These are phyloP conservation scores for Apophysomyces variabilis DNA, from an alignment of 371 early-diverging fungal species.

Conservation along the genomic window DNA sequence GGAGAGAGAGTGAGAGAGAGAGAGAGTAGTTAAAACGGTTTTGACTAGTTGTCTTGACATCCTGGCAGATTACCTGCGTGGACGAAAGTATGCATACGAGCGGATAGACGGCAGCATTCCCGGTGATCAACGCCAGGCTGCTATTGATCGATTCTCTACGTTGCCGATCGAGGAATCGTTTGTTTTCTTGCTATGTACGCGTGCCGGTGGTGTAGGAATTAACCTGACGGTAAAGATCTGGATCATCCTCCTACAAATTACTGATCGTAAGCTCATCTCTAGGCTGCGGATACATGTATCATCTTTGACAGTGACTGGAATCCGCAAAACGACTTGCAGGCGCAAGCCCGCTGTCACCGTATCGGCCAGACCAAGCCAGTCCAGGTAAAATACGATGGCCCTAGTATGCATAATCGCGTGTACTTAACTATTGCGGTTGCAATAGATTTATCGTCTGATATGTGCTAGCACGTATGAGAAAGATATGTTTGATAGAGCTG, in stretches of 20 bases:
- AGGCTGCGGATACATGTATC: slow-evolving; percentile 92
- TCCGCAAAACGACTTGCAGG: slow-evolving; percentile 96
- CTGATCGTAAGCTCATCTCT: slow-evolving; percentile 24
- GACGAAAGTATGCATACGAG: slow-evolving; percentile 76
- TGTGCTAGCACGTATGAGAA: slow-evolving; percentile 93
- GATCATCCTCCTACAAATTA: slow-evolving; percentile 44
- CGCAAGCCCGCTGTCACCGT: slow-evolving; percentile 90
- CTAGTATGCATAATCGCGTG: too few species aligned
- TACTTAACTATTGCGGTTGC: neutral
- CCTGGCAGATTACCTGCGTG: slow-evolving; percentile 86
- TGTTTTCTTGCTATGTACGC: slow-evolving; percentile 83
- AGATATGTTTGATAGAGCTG: slow-evolving; percentile 95
- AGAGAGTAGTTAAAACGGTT: neutral
- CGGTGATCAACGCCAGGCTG: slow-evolving; percentile 90
- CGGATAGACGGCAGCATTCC: slow-evolving; percentile 89
- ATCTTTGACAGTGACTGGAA: slow-evolving; percentile 97
- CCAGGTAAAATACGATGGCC: slow-evolving; percentile 47
- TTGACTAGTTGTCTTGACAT: slow-evolving; percentile 63
- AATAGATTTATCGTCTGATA: slow-evolving; percentile 76
- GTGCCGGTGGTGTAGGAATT: slow-evolving; percentile 94
- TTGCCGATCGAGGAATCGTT: slow-evolving; percentile 73
- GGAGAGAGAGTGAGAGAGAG: too few species aligned
- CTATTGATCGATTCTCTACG: slow-evolving; percentile 90
- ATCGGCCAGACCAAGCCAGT: slow-evolving; percentile 95
- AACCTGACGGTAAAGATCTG: slow-evolving; percentile 67